A percentile compares a stretch with the other conserved stretches of the same genome.
Conservation (phyloP, 441 rosid genomes). For the Sinapis alba region DNA sequence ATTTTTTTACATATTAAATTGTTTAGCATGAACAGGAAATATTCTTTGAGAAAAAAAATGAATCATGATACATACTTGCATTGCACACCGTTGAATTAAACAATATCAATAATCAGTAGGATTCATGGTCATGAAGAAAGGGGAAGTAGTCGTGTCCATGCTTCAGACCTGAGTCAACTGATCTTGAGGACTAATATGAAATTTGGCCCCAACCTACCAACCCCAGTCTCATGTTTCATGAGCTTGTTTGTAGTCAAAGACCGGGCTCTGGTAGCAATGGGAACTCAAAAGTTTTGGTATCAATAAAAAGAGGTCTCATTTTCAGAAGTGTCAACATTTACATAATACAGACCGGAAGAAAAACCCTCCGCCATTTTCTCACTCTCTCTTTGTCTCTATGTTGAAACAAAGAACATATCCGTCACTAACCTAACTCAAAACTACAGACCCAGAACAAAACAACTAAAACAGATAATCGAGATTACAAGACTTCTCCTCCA, state of each 20-base stretch:
- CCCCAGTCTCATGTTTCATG: background rate
- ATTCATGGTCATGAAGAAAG: background rate
- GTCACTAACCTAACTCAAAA: constrained; percentile 35
- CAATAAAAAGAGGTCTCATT: constrained; percentile 1
- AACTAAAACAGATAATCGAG: background rate
- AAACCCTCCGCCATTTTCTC: constrained; percentile 1
- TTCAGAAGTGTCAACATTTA: background rate
- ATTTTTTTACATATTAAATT: background rate
- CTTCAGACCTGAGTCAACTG: background rate
- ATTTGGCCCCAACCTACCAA: background rate
- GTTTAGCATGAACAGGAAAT: background rate
- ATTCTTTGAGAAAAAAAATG: background rate
- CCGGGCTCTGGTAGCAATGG: background rate
- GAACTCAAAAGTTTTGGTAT: background rate
- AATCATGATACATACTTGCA: background rate
- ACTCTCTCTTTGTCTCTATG: background rate
- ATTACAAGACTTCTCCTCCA: constrained; percentile 22
- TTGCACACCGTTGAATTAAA: background rate
- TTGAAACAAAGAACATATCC: constrained; percentile 6
- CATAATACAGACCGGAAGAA: constrained; percentile 12
- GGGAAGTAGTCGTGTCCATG: background rate
- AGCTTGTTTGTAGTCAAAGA: background rate
- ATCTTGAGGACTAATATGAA: background rate
- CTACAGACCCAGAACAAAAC: constrained; percentile 25
- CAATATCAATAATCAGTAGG: background rate